Evolutionary conservation across 108 stramenopile genomes (phyloP).

Genomic region (Mayamaea pseudoterrestris): DNA sequence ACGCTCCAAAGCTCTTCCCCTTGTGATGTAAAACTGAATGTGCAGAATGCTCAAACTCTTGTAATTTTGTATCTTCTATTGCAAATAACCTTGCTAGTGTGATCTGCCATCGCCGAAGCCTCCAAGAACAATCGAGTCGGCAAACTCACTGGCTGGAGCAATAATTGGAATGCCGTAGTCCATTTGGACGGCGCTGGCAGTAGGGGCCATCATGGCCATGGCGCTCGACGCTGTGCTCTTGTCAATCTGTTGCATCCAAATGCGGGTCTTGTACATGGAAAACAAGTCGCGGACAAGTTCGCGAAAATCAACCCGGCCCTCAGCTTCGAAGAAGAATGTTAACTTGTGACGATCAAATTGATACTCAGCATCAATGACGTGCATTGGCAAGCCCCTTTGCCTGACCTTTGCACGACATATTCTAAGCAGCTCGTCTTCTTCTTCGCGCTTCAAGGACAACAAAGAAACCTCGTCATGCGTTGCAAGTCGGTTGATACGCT

Average conservation of each 20-base stretch:
- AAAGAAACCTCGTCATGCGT: conserved; percentile 82
- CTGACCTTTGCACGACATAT: conserved; percentile 85
- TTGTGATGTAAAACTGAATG: too few species aligned
- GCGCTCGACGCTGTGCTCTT: conserved; percentile 38
- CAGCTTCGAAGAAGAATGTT: conserved; percentile 95
- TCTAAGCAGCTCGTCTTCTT: conserved; percentile 87
- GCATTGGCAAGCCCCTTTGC: conserved; percentile 85
- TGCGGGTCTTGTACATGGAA: conserved; percentile 95
- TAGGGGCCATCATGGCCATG: conserved; percentile 6
- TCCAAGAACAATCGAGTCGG: too few species aligned
- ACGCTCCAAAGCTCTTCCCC: too few species aligned
- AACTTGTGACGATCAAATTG: conserved; percentile 96
- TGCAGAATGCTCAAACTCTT: too few species aligned
- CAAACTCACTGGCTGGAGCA: conserved; percentile 34
- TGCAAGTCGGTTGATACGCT: conserved; percentile 72
- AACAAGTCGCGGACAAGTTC: conserved; percentile 96
- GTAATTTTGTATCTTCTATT: too few species aligned
- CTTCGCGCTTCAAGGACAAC: conserved; percentile 69
- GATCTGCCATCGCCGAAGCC: too few species aligned
- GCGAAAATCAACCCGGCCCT: conserved; percentile 91
- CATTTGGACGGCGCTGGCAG: conserved; percentile 10
- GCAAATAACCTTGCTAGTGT: too few species aligned
- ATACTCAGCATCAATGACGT: conserved; percentile 94
- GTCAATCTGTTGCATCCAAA: conserved; percentile 96
- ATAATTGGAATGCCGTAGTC: conserved; percentile 40